Percentiles rank a stretch among this genome's conserved stretches.
These are phyloP conservation scores for Bathelium albidoporum DNA, from an alignment of 495 filamentous ascomycete genomes.

Conservation along the genomic window DNA sequence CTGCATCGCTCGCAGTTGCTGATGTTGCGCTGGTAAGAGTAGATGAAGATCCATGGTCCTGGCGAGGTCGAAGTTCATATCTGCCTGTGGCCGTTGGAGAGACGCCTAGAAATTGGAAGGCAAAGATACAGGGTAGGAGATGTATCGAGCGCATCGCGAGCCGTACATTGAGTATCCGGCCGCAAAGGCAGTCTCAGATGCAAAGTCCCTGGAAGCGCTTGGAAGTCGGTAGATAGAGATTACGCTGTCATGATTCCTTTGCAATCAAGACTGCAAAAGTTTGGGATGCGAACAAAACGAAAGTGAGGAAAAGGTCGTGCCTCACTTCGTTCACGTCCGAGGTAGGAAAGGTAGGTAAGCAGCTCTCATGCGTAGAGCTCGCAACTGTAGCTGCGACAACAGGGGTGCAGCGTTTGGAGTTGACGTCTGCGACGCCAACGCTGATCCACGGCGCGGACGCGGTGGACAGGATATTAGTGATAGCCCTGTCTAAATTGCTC, in stretches of 20 bases:
- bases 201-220: not conserved
- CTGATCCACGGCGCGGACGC: not conserved
- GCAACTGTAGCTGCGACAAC: not conserved
- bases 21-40: not conserved
- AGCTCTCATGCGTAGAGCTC: not conserved
- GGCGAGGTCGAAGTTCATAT: conserved; percentile 1
- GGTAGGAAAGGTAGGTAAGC: not conserved
- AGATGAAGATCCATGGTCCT: not conserved
- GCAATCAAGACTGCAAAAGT: not conserved
- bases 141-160: not conserved
- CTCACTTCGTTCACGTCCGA: not conserved
- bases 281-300: not conserved
- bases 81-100: not conserved
- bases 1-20: not conserved
- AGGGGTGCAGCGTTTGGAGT: conserved; percentile 1
- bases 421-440: not conserved
- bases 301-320: not conserved
- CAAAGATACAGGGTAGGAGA: not conserved
- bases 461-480: not conserved
- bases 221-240: not conserved
- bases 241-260: not conserved
- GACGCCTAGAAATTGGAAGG: not conserved
- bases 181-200: not conserved
- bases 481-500: not conserved
- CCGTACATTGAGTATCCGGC: not conserved